Conservation (phyloP, 1,284 basidiomycete genomes). For the Xanthoconium separans region DNA sequence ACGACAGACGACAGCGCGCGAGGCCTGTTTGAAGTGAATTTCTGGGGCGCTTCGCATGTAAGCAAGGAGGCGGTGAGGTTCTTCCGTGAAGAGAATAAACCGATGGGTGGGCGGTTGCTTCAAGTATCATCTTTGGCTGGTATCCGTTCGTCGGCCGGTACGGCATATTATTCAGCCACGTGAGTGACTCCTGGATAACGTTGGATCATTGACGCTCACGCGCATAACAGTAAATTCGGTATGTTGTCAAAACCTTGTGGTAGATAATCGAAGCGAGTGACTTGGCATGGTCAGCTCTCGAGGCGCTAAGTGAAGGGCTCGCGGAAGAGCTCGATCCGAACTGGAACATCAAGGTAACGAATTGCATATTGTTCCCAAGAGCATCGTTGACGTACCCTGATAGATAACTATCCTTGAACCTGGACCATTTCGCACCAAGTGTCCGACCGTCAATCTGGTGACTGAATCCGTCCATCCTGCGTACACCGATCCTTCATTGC, state of each 20-base stretch:
- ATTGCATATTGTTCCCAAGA: too few relatives aligned
- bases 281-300: conserved; percentile 16
- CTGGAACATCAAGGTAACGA: conserved; percentile 25
- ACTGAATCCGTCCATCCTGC: conserved; percentile 16
- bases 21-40: conserved; percentile 35
- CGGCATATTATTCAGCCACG: conserved; percentile 22
- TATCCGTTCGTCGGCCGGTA: neutral
- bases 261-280: neutral
- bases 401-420: conserved; percentile 26
- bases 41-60: conserved; percentile 36
- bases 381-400: neutral
- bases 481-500: conserved; percentile 10
- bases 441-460: neutral
- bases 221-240: conserved; percentile 20
- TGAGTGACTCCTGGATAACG: neutral
- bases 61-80: conserved; percentile 24
- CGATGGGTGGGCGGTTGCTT: conserved; percentile 23
- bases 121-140: conserved; percentile 10
- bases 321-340: conserved; percentile 16
- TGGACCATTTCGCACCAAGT: conserved; percentile 20
- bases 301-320: conserved; percentile 21
- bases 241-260: neutral
- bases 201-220: neutral
- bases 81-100: conserved; percentile 28
- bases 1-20: conserved; percentile 23